These are phyloP conservation scores for Phlebiopsis flavidoalba DNA, from an alignment of 768 basidiomycete species.

Conservation along the genomic window DNA sequence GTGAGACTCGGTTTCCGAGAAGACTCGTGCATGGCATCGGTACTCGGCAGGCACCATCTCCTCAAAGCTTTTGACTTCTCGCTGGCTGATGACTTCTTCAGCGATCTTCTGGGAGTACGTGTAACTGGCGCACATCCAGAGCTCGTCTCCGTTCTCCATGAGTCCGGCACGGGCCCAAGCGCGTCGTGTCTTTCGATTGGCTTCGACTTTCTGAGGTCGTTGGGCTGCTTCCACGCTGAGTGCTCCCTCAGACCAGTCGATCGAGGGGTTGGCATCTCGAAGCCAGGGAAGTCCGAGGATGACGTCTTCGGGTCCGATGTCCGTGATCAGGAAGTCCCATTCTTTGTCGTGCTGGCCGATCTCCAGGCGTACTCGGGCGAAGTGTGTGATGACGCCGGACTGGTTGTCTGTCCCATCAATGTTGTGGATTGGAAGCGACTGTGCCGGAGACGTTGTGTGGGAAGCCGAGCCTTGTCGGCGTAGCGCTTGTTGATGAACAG, in stretches of 20 bases:
- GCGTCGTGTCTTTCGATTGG: background rate
- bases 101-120: background rate
- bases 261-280: background rate
- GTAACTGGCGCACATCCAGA: background rate
- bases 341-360: background rate
- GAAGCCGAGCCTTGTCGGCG: background rate
- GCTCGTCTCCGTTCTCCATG: background rate
- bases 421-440: background rate
- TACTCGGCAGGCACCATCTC: slow-evolving; percentile 12
- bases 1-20: slow-evolving; percentile 20
- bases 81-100: background rate
- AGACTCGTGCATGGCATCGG: slow-evolving; percentile 15
- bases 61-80: too few species aligned
- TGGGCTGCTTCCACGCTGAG: background rate
- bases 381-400: background rate
- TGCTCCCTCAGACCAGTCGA: slow-evolving; percentile 1
- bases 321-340: background rate
- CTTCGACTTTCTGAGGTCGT: background rate
- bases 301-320: slow-evolving; percentile 1
- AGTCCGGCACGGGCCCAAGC: background rate
- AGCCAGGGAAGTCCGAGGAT: slow-evolving; percentile 5
- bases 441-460: background rate
- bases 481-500: background rate
- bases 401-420: background rate
- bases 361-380: background rate